These are phyloP conservation scores for Yarrowia porcina DNA, from an alignment of 805 yeast genomes.

Conservation along the genomic window DNA sequence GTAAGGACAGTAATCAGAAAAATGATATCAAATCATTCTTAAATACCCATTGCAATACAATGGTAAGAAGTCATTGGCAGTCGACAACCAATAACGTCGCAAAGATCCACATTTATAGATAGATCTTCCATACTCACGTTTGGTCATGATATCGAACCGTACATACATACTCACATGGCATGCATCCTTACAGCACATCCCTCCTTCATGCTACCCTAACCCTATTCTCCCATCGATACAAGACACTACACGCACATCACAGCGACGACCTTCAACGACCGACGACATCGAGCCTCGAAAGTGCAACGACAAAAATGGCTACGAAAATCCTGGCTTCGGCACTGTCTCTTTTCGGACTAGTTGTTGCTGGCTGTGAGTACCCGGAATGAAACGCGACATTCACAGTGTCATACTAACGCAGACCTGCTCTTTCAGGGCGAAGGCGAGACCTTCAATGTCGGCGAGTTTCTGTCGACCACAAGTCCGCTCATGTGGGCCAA, in stretches of 20 bases:
- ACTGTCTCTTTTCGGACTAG: slow-evolving; percentile 10
- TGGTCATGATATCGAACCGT: too few species aligned
- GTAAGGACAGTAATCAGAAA: too few species aligned
- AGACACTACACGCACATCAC: background rate
- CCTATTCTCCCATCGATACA: slow-evolving; percentile 9
- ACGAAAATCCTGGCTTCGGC: slow-evolving; percentile 18
- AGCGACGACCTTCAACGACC: background rate
- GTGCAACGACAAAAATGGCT: slow-evolving; percentile 16
- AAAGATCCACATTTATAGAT: too few species aligned
- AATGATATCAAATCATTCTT: too few species aligned
- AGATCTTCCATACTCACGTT: background rate
- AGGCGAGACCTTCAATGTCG: slow-evolving; percentile 89
- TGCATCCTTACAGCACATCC: too few species aligned
- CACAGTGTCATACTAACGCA: background rate
- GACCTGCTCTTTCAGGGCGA: slow-evolving; percentile 72
- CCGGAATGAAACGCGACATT: too few species aligned
- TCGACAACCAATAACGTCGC: too few species aligned
- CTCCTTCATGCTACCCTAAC: slow-evolving; percentile 6
- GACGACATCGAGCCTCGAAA: slow-evolving; percentile 3
- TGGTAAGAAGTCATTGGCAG: too few species aligned
- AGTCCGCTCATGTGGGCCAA: slow-evolving; percentile 98
- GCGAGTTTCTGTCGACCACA: slow-evolving; percentile 75
- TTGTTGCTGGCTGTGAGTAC: slow-evolving; percentile 21
- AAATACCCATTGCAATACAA: too few species aligned
- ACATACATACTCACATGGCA: too few species aligned